Conservation (phyloP, 1,284 basidiomycete genomes). For the Coriolopsis trogii region DNA sequence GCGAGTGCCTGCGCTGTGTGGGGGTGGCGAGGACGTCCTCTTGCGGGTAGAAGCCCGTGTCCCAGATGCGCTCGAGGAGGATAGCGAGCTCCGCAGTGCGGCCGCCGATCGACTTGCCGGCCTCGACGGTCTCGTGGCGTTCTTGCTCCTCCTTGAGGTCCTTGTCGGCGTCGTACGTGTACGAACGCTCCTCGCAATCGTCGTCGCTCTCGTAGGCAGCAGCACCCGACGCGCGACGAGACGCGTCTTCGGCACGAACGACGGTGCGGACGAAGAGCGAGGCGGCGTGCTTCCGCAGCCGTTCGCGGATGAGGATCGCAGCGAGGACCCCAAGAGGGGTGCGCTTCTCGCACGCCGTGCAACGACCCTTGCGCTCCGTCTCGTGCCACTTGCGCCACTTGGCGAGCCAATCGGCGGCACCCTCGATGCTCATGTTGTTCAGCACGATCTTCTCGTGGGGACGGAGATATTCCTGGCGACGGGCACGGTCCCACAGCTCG, state of each 20-base stretch:
- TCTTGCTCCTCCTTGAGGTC: conserved; percentile 39
- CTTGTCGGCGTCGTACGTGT: conserved; percentile 39
- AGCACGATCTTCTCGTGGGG: conserved; percentile 60
- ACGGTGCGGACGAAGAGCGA: conserved; percentile 54
- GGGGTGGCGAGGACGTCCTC: conserved; percentile 35
- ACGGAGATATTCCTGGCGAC: conserved; percentile 38
- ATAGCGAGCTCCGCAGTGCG: conserved; percentile 53
- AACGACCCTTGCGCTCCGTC: conserved; percentile 34
- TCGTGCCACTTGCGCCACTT: conserved; percentile 38
- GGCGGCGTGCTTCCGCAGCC: conserved; percentile 52
- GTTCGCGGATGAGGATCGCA: conserved; percentile 47
- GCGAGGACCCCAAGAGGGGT: conserved; percentile 56
- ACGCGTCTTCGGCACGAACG: conserved; percentile 30
- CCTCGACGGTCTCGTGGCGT: conserved; percentile 52
- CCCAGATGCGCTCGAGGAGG: conserved; percentile 57
- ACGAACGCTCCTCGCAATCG: conserved; percentile 28
- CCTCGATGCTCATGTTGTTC: conserved; percentile 49
- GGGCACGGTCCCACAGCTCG: conserved; percentile 35
- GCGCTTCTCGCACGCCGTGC: conserved; percentile 36
- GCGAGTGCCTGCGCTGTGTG: conserved; percentile 4
- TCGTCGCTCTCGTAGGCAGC: conserved; percentile 22
- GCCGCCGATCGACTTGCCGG: conserved; percentile 64
- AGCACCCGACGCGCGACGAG: conserved; percentile 19
- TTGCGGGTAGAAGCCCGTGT: conserved; percentile 34
- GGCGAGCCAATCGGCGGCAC: conserved; percentile 46